Conservation (phyloP, 2,329 filamentous ascomycete genomes). For the Neonectria hederae region DNA sequence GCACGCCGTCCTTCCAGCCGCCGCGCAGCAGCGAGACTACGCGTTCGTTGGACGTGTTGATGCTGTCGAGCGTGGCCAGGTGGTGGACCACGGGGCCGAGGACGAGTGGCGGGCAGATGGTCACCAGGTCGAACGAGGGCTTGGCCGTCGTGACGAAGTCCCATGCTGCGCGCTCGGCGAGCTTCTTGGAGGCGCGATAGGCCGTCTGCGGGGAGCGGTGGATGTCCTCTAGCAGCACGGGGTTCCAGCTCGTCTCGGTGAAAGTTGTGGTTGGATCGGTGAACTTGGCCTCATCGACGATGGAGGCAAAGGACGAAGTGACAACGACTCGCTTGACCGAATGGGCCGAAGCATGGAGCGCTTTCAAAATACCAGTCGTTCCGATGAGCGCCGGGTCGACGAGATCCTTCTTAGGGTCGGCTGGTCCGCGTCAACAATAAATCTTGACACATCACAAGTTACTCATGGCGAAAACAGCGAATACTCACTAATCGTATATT, state of each 20-base stretch:
- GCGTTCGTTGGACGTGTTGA: slow-evolving; percentile 65
- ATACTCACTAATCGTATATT: slow-evolving; percentile 57
- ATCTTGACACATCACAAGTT: not conserved
- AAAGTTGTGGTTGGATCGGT: slow-evolving; percentile 53
- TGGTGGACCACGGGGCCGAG: slow-evolving; percentile 63
- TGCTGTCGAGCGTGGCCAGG: slow-evolving; percentile 54
- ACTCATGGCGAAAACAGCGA: not conserved
- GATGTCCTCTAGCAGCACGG: slow-evolving; percentile 57
- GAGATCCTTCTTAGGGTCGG: slow-evolving; percentile 62
- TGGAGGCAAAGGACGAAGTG: slow-evolving; percentile 65
- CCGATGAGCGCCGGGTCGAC: slow-evolving; percentile 67
- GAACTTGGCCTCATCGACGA: slow-evolving; percentile 53
- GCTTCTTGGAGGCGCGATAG: slow-evolving; percentile 65
- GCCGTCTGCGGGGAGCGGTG: slow-evolving; percentile 51
- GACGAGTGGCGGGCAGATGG: slow-evolving; percentile 65
- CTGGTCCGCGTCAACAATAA: slow-evolving; percentile 31
- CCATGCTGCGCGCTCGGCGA: slow-evolving; percentile 64
- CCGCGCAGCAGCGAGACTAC: slow-evolving; percentile 61
- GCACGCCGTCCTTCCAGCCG: slow-evolving; percentile 57
- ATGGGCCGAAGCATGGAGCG: slow-evolving; percentile 68
- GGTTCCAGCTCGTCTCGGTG: slow-evolving; percentile 64
- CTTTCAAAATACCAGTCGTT: slow-evolving; percentile 75
- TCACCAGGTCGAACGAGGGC: slow-evolving; percentile 61
- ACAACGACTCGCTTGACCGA: slow-evolving; percentile 76
- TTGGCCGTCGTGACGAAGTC: slow-evolving; percentile 57